A percentile compares a stretch with the other conserved stretches of the same genome.
These are phyloP conservation scores for Globisporangium orthogonon DNA, from an alignment of 352 stramenopile genomes.

Conservation along the genomic window DNA sequence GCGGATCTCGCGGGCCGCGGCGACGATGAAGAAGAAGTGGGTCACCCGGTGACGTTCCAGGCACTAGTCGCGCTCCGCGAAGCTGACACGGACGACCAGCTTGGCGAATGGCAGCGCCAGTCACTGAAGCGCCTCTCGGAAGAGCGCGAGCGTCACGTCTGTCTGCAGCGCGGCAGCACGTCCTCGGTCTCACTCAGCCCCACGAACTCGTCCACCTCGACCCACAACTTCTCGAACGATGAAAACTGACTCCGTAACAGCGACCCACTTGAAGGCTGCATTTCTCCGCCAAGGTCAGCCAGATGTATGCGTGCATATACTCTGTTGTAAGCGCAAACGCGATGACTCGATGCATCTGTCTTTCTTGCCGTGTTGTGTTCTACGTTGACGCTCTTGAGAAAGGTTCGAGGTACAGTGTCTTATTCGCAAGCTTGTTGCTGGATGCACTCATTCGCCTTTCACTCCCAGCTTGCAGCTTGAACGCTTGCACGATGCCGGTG, in stretches of 20 bases:
- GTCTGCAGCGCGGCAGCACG: constrained; percentile 4
- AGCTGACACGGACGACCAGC: constrained; percentile 12
- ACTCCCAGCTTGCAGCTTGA: background rate
- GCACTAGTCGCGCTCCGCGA: constrained; percentile 22
- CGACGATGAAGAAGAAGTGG: constrained; percentile 5
- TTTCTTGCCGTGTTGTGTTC: background rate
- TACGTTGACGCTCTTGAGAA: background rate
- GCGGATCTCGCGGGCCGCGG: background rate
- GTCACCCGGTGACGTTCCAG: constrained; percentile 18
- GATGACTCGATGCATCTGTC: background rate
- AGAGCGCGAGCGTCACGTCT: constrained; percentile 22
- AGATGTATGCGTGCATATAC: background rate
- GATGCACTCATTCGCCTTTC: background rate
- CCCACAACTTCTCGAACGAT: constrained; percentile 17
- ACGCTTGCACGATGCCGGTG: constrained; percentile 1
- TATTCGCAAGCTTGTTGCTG: too few relatives aligned
- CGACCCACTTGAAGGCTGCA: background rate
- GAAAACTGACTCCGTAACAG: background rate
- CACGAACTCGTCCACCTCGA: constrained; percentile 27
- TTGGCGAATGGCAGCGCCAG: constrained; percentile 20
- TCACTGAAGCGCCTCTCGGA: constrained; percentile 26
- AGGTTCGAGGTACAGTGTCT: background rate
- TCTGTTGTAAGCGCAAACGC: background rate
- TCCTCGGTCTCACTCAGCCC: constrained; percentile 4
- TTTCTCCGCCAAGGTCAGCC: background rate